Evolutionary conservation across 768 basidiomycete genomes (phyloP), one percentile per base, ranked within the genome.

Genomic region (Tulasnella sp.): DNA sequence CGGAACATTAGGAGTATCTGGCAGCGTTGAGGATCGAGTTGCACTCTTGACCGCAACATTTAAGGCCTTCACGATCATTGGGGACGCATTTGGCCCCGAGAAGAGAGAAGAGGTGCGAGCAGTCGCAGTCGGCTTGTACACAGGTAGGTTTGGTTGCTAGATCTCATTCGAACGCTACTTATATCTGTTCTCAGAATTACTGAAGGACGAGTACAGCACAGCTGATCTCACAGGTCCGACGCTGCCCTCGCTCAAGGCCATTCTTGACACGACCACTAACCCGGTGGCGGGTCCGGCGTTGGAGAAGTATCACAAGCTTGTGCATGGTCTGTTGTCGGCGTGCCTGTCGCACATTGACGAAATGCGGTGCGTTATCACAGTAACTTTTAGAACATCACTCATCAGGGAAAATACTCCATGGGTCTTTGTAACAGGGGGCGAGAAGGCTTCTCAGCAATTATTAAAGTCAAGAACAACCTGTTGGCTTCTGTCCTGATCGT

Each of bases 381-480:
- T 34, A 11, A 25, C 4, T 5, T 90, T 83, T 19, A n/a, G 38
- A 67, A 71, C 36, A 77, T 39, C 49, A 12, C 29, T 79, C 9
- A 29, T 19, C 17, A 45, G 17, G 2, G 76, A 45, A 22, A 39
- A n/a, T 58, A 0, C 49, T 6, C 12, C 11, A 34, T 25, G 12
- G 22, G 58, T 17, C 9, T 36, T 1, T 36, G 3, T 7, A 22
- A 29, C 78, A 97, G 96, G 49, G 92, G 93, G 12, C 91, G 97
- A 68, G 86, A 90, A 77, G 96, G 95, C 0, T 79, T 86, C 0
- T 89, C 92, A 12, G 92, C 92, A 1, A 84, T 88, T 1, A 89
- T 91, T 82, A 98, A 98, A 84, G 86, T 93, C 82, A 96, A 94
- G 83, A 93, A 90, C 80, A 99, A 97, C 82, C 86, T 98, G 77